Base-by-base conservation (phyloP, 1,139 yeast genomes). In the Debaryomyces sp. region DNA sequence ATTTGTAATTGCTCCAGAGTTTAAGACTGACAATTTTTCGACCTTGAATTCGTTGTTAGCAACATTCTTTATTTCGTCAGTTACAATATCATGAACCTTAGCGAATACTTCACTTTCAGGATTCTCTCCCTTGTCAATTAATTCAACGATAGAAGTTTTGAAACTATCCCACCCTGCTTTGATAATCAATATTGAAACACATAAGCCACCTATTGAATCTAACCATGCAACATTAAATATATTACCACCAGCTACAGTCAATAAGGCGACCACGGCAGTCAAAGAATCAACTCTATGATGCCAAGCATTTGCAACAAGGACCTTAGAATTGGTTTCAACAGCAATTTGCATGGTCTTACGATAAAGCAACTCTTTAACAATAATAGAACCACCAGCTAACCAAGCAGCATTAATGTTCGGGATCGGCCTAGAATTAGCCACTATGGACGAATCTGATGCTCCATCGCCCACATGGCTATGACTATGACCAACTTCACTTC, bases 301-400 rank as follows among this genome's bases (percentile, higher is more conserved):
- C 98, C 98, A 94, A 3, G 99, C 99, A 62, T 94, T 94, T 5
- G 99, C 99, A 44, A 90, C 85, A 48, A 94, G 77, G 5, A 94
- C 98, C 53, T 90, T 89, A 1, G 97, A 90, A 60, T 89, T 87
- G 27, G 91, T 82, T 52, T 78, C 73, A 40, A 77, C 73, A 2
- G 97, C 98, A 17, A 94, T 84, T 54, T 82, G 81, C 72, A 86
- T 79, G 0, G 99, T 94, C 13, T 89, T 88, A 50, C 82, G 82
- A 68, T 82, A 94, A 42, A 94, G 81, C 78, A 96, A 78, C 66
- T 94, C 99, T 63, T 94, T 94, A 43, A 91, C 80, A 3, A 78
- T 79, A 51, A 94, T 89, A 1, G 97, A 90, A 1, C 85, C 97
- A 41, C 87, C 85, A 0, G 99, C 98, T 43, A 94, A 77, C 96